Evolutionary conservation across 2,329 filamentous ascomycete species (phyloP).

Genomic region (Coniella lustricola): DNA sequence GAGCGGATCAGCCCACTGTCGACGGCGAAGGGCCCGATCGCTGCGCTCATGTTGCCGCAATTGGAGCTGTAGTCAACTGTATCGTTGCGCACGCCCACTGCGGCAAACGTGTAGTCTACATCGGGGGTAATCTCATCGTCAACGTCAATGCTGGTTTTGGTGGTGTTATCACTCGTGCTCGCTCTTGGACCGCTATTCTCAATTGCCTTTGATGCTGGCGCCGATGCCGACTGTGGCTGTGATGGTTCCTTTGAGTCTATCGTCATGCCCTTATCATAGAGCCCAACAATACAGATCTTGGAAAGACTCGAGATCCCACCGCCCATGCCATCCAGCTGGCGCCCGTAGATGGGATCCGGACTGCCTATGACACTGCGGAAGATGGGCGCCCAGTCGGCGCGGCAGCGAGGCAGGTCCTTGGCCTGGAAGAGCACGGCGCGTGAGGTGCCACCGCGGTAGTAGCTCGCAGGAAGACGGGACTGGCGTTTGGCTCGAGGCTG

Average conservation of each 20-base stretch:
- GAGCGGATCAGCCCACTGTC: conserved; percentile 44
- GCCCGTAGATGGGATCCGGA: conserved; percentile 54
- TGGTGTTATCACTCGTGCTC: too few species aligned
- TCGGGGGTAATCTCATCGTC: too few species aligned
- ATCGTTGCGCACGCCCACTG: conserved; percentile 55
- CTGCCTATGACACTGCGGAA: conserved; percentile 56
- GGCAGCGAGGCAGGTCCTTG: conserved; percentile 41
- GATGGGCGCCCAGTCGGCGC: conserved; percentile 41
- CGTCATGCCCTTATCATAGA: too few species aligned
- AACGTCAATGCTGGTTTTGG: too few species aligned
- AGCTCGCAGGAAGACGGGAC: conserved; percentile 40
- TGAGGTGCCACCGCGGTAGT: conserved; percentile 65
- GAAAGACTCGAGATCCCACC: conserved; percentile 62
- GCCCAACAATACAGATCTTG: conserved; percentile 62
- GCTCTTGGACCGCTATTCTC: too few species aligned
- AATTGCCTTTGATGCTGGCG: too few species aligned
- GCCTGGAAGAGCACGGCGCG: conserved; percentile 55
- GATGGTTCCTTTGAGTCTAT: too few species aligned
- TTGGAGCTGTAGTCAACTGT: conserved; percentile 62
- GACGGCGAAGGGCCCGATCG: conserved; percentile 59
- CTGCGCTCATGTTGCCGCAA: conserved; percentile 67
- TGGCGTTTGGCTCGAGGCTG: too few species aligned
- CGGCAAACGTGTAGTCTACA: conserved; percentile 66
- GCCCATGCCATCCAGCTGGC: conserved; percentile 67
- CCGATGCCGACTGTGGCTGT: conserved; percentile 35